Evolutionary conservation across 192 early-diverging fungal species (phyloP).

Genomic region (Entomortierella beljakovae): DNA sequence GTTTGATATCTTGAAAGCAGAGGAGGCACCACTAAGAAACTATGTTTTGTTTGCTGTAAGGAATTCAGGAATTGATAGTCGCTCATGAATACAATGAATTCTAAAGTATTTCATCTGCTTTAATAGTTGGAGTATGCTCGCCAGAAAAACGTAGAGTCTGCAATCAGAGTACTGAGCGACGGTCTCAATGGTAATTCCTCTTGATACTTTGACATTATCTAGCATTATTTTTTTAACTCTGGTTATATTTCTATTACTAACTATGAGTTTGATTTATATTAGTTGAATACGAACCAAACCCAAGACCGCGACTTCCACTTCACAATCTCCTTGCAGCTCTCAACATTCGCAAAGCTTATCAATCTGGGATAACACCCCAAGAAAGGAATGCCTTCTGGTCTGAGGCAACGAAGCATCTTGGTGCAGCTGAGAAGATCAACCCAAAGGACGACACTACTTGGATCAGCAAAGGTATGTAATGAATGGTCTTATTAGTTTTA

Average conservation of each 20-base stretch:
- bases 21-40: conserved; percentile 69
- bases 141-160: conserved; percentile 69
- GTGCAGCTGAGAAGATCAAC: conserved; percentile 81
- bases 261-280: no score
- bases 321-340: conserved; percentile 80
- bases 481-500: no score
- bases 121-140: conserved; percentile 80
- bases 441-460: conserved; percentile 73
- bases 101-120: not conserved
- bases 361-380: conserved; percentile 29
- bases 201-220: not conserved
- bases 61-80: not conserved
- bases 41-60: conserved; percentile 78
- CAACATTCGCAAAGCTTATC: conserved; percentile 76
- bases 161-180: conserved; percentile 66
- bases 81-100: conserved; percentile 6
- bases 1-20: conserved; percentile 76
- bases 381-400: conserved; percentile 68
- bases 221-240: not conserved
- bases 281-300: conserved; percentile 53
- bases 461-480: conserved; percentile 73
- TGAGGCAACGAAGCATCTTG: conserved; percentile 81
- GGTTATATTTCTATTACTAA: not conserved
- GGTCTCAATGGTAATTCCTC: conserved; percentile 60
- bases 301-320: conserved; percentile 73